These are phyloP conservation scores for Kingdonia uniflora DNA, from an alignment of 164 flowering plant genomes.

Conservation along the genomic window DNA sequence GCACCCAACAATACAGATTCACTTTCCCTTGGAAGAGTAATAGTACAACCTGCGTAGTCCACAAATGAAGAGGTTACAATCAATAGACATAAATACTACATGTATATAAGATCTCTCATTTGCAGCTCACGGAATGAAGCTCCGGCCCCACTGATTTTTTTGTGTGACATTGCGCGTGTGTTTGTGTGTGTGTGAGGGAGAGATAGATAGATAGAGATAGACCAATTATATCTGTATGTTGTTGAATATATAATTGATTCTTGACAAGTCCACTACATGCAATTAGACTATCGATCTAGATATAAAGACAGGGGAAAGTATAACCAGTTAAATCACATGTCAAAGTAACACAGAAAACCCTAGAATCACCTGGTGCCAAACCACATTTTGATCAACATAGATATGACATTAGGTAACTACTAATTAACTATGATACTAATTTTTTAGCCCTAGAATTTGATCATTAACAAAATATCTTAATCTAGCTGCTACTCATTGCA, in stretches of 20 bases:
- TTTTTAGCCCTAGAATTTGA: too few relatives aligned
- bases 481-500: too few relatives aligned
- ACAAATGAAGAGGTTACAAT: background rate
- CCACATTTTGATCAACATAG: too few relatives aligned
- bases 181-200: conserved; percentile 4
- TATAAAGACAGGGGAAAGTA: conserved; percentile 4
- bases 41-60: conserved; percentile 52
- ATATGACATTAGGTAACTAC: too few relatives aligned
- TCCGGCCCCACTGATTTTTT: too few relatives aligned
- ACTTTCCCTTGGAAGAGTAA: conserved; percentile 79
- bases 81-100: background rate
- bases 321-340: background rate
- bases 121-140: too few relatives aligned
- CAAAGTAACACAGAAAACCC: too few relatives aligned
- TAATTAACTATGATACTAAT: too few relatives aligned
- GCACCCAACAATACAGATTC: conserved; percentile 92
- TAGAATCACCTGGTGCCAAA: too few relatives aligned
- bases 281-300: conserved; percentile 77
- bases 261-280: conserved; percentile 96
- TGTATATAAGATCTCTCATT: too few relatives aligned
- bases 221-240: conserved; percentile 91
- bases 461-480: too few relatives aligned
- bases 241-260: conserved; percentile 65
- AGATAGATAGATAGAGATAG: conserved; percentile 23
- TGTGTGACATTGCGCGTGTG: too few relatives aligned